These are phyloP conservation scores for Phytophthora podocarpi DNA, from an alignment of 352 stramenopile genomes.

Conservation along the genomic window DNA sequence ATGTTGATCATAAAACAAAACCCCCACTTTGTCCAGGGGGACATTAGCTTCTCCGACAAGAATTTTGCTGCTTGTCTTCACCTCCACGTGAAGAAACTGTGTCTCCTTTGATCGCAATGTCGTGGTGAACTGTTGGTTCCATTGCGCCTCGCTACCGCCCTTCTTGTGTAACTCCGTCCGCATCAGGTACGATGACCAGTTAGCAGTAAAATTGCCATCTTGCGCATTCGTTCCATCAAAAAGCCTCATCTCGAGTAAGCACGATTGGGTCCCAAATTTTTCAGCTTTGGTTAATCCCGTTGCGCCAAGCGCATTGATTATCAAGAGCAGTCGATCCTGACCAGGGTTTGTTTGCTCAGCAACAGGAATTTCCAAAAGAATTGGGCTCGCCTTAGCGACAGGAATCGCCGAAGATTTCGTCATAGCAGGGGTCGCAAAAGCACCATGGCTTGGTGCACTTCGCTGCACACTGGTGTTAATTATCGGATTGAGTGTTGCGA, in stretches of 20 bases:
- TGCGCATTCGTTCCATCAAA: constrained; percentile 19
- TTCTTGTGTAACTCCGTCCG: constrained; percentile 80
- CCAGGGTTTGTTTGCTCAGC: constrained; percentile 22
- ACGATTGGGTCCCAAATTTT: constrained; percentile 84
- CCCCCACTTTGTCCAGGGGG: constrained; percentile 43
- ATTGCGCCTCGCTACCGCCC: constrained; percentile 79
- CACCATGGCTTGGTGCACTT: constrained; percentile 24
- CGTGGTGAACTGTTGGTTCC: constrained; percentile 81
- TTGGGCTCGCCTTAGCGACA: constrained; percentile 24
- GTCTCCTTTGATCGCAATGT: constrained; percentile 54
- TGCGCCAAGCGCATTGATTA: constrained; percentile 67
- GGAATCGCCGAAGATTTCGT: constrained; percentile 28
- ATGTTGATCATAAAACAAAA: constrained; percentile 68
- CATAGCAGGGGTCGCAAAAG: constrained; percentile 25
- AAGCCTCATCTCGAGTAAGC: constrained; percentile 63
- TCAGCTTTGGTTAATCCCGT: constrained; percentile 67
- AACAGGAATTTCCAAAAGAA: constrained; percentile 57
- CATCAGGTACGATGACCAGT: constrained; percentile 36
- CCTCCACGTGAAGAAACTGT: constrained; percentile 55
- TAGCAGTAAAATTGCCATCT: constrained; percentile 8
- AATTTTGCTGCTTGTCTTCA: constrained; percentile 72
- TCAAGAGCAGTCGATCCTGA: constrained; percentile 36
- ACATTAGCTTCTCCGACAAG: constrained; percentile 68
- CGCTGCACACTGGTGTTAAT: constrained; percentile 34
- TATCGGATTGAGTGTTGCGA: constrained; percentile 71